Evolutionary conservation across 768 basidiomycete species (phyloP).

Genomic region (Strobilomyces echinocephalus): DNA sequence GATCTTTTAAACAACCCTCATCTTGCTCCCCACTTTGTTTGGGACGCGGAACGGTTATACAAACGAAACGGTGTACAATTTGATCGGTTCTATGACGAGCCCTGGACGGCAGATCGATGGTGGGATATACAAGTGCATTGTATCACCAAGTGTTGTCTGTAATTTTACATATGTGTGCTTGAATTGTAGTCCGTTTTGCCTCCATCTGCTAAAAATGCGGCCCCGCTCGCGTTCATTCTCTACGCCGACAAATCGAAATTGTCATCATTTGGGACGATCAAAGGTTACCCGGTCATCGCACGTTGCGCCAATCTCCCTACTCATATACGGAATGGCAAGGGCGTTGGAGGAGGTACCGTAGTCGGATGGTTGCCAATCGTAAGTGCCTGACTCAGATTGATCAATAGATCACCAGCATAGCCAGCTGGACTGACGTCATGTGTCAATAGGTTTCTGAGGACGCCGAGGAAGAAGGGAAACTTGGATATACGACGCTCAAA

Average conservation of each 20-base stretch:
- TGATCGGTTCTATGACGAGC: background rate
- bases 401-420: too few relatives aligned
- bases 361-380: slow-evolving; percentile 17
- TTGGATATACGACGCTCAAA: slow-evolving; percentile 31
- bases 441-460: slow-evolving; percentile 31
- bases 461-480: slow-evolving; percentile 26
- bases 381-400: too few relatives aligned
- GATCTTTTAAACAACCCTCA: background rate
- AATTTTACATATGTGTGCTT: too few relatives aligned
- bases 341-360: slow-evolving; percentile 12
- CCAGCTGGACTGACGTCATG: too few relatives aligned
- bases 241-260: background rate
- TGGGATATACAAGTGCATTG: slow-evolving; percentile 36
- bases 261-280: slow-evolving; percentile 10
- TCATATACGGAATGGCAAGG: slow-evolving; percentile 13
- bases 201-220: background rate
- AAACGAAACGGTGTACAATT: background rate
- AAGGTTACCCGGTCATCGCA: slow-evolving; percentile 6
- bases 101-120: slow-evolving; percentile 5
- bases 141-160: background rate
- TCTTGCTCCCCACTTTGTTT: background rate
- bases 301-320: slow-evolving; percentile 14
- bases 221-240: background rate
- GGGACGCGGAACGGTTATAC: background rate
- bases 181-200: background rate